phyloP scores from a whole-genome alignment of 2,329 filamentous ascomycete genomes.

The Aspergillus aculeatinus region DNA sequence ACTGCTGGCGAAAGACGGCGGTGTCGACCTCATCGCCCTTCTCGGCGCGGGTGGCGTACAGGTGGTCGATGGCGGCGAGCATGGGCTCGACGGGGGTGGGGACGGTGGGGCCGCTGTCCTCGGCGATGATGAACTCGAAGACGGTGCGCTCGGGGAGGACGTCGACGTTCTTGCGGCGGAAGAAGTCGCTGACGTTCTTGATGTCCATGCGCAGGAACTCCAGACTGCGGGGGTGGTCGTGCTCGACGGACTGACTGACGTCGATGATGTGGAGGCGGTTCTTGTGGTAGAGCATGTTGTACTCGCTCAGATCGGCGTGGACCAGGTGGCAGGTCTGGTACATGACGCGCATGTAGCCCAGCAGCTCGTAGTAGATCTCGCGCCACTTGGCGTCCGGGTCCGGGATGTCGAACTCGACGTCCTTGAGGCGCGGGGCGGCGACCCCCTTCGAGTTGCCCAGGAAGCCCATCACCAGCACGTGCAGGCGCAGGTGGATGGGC shows the following conservation, averaged over 20 bases:
- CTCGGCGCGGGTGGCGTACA: constrained; percentile 61
- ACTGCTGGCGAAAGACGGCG: constrained; percentile 92
- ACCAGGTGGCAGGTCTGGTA: constrained; percentile 91
- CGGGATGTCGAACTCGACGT: constrained; percentile 71
- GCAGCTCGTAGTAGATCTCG: constrained; percentile 74
- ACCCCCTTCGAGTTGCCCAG: constrained; percentile 83
- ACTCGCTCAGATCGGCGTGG: constrained; percentile 95
- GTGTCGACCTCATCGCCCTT: constrained; percentile 66
- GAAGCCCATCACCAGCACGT: constrained; percentile 94
- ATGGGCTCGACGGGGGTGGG: constrained; percentile 54
- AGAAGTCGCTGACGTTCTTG: constrained; percentile 94
- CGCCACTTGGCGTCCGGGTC: constrained; percentile 73
- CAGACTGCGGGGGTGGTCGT: constrained; percentile 86
- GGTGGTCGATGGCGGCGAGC: constrained; percentile 60
- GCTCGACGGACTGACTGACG: constrained; percentile 95
- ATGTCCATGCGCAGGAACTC: constrained; percentile 98
- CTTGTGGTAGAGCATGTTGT: constrained; percentile 91
- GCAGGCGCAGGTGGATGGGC: constrained; percentile 83
- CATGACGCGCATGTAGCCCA: constrained; percentile 87
- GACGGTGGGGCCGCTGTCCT: constrained; percentile 48
- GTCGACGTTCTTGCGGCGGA: constrained; percentile 79
- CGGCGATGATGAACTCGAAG: constrained; percentile 76
- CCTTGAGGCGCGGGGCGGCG: constrained; percentile 83
- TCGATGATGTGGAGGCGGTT: constrained; percentile 88
- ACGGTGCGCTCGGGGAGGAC: constrained; percentile 74